Conservation (phyloP, 805 yeast species). For the Kregervanrija fluxuum region DNA sequence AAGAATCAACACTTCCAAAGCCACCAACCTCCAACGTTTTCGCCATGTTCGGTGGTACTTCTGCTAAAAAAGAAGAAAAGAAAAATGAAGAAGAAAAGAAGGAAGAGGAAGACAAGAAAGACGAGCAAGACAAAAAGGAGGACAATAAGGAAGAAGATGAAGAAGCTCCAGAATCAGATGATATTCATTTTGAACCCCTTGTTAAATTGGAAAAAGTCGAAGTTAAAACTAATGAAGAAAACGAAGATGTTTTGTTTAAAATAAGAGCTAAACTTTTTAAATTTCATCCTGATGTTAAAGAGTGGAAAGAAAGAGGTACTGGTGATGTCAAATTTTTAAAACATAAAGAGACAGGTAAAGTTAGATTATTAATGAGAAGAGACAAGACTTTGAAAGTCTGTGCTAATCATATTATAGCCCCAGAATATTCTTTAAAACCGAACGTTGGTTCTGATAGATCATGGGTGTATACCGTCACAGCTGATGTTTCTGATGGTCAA, state of each 20-base stretch:
- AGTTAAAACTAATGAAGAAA: constrained; percentile 90
- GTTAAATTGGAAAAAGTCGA: constrained; percentile 94
- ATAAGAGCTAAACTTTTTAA: constrained; percentile 93
- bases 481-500: constrained; percentile 91
- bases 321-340: constrained; percentile 95
- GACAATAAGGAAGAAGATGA: constrained; percentile 40
- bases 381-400: constrained; percentile 97
- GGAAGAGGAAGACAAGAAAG: constrained; percentile 30
- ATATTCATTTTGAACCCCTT: constrained; percentile 93
- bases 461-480: constrained; percentile 95
- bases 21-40: constrained; percentile 82
- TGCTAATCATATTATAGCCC: constrained; percentile 87
- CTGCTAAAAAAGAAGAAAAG: constrained; percentile 50
- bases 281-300: constrained; percentile 71
- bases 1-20: constrained; percentile 26
- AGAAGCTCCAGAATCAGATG: constrained; percentile 62
- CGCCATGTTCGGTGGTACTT: constrained; percentile 92
- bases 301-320: constrained; percentile 99
- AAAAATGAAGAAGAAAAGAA: constrained; percentile 22
- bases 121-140: constrained; percentile 28
- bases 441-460: constrained; percentile 97
- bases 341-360: constrained; percentile 76
- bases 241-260: constrained; percentile 76
- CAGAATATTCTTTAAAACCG: constrained; percentile 79
- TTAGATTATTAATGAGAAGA: constrained; percentile 95